Percentiles rank a stretch among this genome's conserved stretches.
Evolutionary conservation across 768 basidiomycete genomes (phyloP).

Genomic region (Lactifluus subvellereus): DNA sequence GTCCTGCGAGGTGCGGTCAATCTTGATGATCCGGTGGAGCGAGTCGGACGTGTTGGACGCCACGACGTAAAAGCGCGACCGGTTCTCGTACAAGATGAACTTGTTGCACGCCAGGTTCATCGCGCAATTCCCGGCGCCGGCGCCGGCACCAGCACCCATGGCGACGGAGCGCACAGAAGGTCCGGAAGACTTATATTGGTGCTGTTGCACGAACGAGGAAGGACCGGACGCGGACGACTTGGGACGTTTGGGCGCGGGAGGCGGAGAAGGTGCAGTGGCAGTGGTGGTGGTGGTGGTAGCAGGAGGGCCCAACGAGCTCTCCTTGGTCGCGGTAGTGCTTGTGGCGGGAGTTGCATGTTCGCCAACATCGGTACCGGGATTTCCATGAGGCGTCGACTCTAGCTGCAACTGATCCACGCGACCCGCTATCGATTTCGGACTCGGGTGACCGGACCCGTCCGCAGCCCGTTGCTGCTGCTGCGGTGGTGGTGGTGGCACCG

Average conservation of each 20-base stretch:
- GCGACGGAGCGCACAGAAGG: neutral
- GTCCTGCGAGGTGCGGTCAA: slow-evolving; percentile 78
- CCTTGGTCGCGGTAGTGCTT: neutral
- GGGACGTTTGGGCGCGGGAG: neutral
- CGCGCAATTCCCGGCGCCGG: neutral
- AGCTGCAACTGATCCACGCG: neutral
- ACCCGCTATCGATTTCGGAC: neutral
- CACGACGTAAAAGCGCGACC: slow-evolving; percentile 84
- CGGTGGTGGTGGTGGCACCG: neutral
- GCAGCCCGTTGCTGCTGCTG: neutral
- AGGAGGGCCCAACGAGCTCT: neutral
- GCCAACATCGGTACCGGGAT: neutral
- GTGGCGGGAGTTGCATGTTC: neutral
- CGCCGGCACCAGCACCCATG: neutral
- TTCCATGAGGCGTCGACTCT: neutral
- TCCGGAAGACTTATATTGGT: neutral
- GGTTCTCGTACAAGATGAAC: slow-evolving; percentile 91
- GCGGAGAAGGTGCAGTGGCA: neutral
- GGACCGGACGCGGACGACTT: slow-evolving; percentile 1
- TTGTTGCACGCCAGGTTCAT: slow-evolving; percentile 50
- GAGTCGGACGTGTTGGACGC: slow-evolving; percentile 87
- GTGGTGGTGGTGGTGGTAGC: neutral
- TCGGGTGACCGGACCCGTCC: neutral
- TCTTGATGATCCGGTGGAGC: slow-evolving; percentile 86
- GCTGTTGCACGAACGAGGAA: neutral